Evolutionary conservation across 2,329 filamentous ascomycete genomes (phyloP), one percentile per base, ranked within the genome.

Genomic region (Aspergillus neoniger): DNA sequence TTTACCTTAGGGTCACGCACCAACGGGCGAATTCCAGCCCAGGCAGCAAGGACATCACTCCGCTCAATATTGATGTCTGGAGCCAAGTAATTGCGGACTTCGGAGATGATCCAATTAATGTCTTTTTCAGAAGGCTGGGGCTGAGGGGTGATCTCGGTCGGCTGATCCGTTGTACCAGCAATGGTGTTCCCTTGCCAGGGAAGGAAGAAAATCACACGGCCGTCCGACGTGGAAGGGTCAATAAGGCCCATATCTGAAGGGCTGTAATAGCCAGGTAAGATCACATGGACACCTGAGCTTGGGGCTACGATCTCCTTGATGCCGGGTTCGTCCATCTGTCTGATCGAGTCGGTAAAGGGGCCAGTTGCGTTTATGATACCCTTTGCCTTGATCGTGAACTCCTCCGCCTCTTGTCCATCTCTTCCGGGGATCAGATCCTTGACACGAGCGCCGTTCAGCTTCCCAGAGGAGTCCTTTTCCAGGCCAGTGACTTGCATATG

Each of bases 111-210:
- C 91, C 91, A 96, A 70, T 91, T 85, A 69, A 96, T 95, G 67
- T 94, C 91, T 67, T 92, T 85, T 76, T 96, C 91, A 30, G 89
- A 88, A 8, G 92, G 90, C 32, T 92, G 74, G 0, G 92, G 92
- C 69, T 94, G 89, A 43, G 83, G 81, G 5, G 85, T 85, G 66
- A 96, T 91, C 30, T 83, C 80, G 39, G 88, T 90, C 3, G 91
- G 88, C 41, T 90, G 88, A 72, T 96, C 92, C 7, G 91, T 96
- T 5, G 92, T 96, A 63, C 92, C 92, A 49, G 91, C 92, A 71
- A 96, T 95, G 14, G 91, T 96, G 79, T 95, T 95, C 52, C 91
- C 91, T 79, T 96, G 91, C 92, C 92, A 96, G 21, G 92, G 92
- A 43, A 96, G 83, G 83, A 96, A 96, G 85, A 96, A 96, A 72